Conservation (phyloP, 2,329 filamentous ascomycete genomes). For the Myriangium duriaei region DNA sequence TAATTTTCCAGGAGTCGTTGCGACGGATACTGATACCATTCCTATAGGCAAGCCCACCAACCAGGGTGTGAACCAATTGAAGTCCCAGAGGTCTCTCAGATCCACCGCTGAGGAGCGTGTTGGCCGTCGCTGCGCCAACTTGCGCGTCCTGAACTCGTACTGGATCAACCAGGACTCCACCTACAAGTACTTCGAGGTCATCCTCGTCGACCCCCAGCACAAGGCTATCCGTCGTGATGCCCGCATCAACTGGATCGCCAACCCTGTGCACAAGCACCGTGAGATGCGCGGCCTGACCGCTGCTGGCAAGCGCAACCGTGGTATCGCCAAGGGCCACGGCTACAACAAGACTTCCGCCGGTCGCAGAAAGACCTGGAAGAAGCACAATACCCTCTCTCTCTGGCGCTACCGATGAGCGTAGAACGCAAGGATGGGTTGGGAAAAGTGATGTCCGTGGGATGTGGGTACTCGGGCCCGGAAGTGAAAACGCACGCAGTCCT, state of each 20-base stretch:
- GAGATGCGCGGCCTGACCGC: conserved; percentile 93
- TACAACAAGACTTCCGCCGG: conserved; percentile 98
- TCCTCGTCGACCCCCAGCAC: conserved; percentile 99
- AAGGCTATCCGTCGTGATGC: conserved; percentile 98
- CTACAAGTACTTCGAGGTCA: conserved; percentile 99
- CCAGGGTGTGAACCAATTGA: conserved; percentile 99
- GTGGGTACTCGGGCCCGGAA: too few species aligned
- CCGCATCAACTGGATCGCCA: conserved; percentile 99
- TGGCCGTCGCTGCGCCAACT: conserved; percentile 95
- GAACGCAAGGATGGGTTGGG: background rate
- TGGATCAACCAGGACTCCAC: conserved; percentile 99
- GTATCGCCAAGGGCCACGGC: conserved; percentile 97
- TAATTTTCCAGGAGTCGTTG: too few species aligned
- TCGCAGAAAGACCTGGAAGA: conserved; percentile 99
- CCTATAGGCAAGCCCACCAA: conserved; percentile 95
- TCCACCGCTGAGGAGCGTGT: conserved; percentile 99
- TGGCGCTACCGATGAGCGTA: conserved; percentile 82
- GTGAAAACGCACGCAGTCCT: too few species aligned
- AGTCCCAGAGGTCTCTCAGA: conserved; percentile 99
- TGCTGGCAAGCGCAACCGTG: conserved; percentile 98
- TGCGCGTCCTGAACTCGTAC: conserved; percentile 99
- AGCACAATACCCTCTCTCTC: conserved; percentile 97
- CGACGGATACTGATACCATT: conserved; percentile 17
- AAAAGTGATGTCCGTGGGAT: too few species aligned
- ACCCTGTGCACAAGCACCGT: conserved; percentile 99